Evolutionary conservation across 345 rosid species (phyloP).

Genomic region (Alliaria petiolata): DNA sequence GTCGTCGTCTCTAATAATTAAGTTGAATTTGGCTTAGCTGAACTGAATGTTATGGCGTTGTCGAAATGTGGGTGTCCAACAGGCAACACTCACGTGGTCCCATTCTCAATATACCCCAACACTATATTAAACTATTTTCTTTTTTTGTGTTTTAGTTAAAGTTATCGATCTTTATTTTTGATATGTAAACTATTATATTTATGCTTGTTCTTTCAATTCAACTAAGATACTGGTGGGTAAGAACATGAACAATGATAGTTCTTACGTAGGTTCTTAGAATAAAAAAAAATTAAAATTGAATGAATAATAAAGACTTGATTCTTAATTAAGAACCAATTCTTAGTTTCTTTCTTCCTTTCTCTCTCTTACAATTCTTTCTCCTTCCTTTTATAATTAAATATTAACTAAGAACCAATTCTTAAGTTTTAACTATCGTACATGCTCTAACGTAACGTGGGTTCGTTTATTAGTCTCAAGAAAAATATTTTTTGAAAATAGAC

Average conservation of each 20-base stretch:
- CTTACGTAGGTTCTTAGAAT: no score
- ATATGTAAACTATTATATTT: no score
- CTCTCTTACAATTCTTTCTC: no score
- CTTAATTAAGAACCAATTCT: no score
- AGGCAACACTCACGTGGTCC: constrained; percentile 2
- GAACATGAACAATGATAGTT: no score
- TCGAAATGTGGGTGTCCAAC: constrained; percentile 13
- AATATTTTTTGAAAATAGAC: background rate
- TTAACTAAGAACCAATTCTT: no score
- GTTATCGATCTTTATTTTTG: background rate
- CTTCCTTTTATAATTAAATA: no score
- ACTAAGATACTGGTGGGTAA: background rate
- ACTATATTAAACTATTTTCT: background rate
- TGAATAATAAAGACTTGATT: no score
- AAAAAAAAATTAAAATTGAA: no score
- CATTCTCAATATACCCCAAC: background rate
- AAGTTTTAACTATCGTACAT: no score
- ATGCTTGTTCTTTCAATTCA: background rate
- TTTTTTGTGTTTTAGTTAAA: background rate
- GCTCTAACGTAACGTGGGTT: no score
- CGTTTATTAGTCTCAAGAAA: background rate
- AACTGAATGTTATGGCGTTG: constrained; percentile 15
- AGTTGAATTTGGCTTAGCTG: background rate
- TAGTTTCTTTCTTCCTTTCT: no score
- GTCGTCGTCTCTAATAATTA: background rate